Base-by-base conservation (phyloP, 2,329 filamentous ascomycete species). In the Trichoderma hamatum region DNA sequence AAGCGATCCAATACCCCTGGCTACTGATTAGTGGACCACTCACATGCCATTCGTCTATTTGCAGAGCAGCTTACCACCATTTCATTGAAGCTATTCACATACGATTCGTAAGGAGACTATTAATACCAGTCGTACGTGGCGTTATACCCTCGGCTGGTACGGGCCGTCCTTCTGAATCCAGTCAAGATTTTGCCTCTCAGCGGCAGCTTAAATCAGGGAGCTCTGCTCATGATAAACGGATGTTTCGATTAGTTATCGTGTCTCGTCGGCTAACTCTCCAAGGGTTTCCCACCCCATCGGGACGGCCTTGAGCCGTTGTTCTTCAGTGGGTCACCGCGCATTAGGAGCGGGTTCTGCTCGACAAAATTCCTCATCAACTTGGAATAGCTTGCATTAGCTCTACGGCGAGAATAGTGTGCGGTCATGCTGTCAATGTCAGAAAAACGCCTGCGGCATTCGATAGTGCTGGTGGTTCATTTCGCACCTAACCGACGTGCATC, bases 131-230 rank as follows among this genome's bases (percentile, higher is more conserved):
- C 5, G 46, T 49, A 49, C 24, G 46, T 49, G 46, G 46, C 61
- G 61, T 34, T 51, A 67, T 55, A 59, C 64, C 61, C 32, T 58
- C 64, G 39, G 32, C 32, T 39, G 54, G 64, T 58, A 58, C 64
- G 54, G 54, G 39, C 52, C 54, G 64, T 26, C 19, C 5, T 55
- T 59, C 9, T 21, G 30, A 67, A 14, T 51, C 28, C 34, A 28
- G 54, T 36, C 39, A 59, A 30, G 39, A 51, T 24, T 46, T 55
- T 19, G 46, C 60, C 28, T 34, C 46, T 43, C 16, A 7, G 14
- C 26, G 19, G 28, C n/a, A 3, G 11, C n/a, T 43, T 3, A 24
- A 49, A 21, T 21, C 46, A 21, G 7, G n/a, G 9, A 21, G n/a
- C 46, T 24, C 46, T 24, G 11, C 43, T 19, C 39, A 43, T 49